Evolutionary conservation across 305 asterid genomes (phyloP), one percentile per base, ranked within the genome.

Genomic region (Fraxinus floribunda): DNA sequence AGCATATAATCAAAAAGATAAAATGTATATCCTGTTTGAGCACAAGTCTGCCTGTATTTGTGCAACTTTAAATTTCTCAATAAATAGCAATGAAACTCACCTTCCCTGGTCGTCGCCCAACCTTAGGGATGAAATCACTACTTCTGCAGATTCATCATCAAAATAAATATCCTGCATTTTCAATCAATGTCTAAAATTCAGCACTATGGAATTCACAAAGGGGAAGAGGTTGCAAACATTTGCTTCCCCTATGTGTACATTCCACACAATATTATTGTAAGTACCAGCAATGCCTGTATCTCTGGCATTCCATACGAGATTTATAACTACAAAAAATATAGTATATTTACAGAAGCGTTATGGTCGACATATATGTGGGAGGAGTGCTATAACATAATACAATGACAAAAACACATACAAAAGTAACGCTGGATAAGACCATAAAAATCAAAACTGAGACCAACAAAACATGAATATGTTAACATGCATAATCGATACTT

Each of bases 101-200:
- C 99, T 94, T 79, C 98, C 98, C 83, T 94, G 98, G 86, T 93
- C 97, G 82, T 93, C 98, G 72, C 97, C 98, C 94, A 96, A 85
- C 91, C 99, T 89, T 75, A 96, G 88, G 79, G 99, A 94, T 72
- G 99, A 96, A 85, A 96, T 92, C 82, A 96, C 98, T n/a, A 96
- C 98, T 91, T 96, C 99, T 72, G 99, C 99, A 80, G 97, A 92
- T 85, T 95, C 97, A 38, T 95, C 97, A 39, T 95, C 98, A 78
- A 95, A 95, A 90, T 95, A 96, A 55, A 92, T 97, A 89, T 96
- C 99, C 98, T 95, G 88, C 87, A 89, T 49, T 83, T 81, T 60
- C 88, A 90, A 84, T 70, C 10, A 29, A 62, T 9, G 39, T 75
- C 55, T 76, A 77, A 74, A 75, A 5, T 22, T 83, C 85, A 83